phyloP scores from a whole-genome alignment of 2,329 filamentous ascomycete species.

The Orbilia ellipsospora region DNA sequence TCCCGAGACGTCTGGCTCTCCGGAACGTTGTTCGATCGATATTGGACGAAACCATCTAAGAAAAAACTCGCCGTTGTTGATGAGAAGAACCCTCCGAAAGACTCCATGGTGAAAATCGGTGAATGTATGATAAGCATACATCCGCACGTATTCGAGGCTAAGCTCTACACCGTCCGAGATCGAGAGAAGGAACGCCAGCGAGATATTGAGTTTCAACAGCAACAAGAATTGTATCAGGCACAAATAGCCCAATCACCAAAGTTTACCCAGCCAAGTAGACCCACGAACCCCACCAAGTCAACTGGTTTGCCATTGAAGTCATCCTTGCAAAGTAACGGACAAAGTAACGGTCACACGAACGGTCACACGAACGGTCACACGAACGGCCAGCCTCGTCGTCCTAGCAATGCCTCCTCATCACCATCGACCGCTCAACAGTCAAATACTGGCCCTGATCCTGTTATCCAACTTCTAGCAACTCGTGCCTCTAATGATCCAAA shows the following conservation, averaged over 20 bases:
- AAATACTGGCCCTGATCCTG: conserved; percentile 72
- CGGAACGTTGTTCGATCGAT: conserved; percentile 74
- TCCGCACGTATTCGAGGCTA: conserved; percentile 81
- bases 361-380: conserved; percentile 14
- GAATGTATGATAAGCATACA: conserved; percentile 79
- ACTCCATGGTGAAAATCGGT: conserved; percentile 78
- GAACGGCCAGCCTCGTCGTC: background rate
- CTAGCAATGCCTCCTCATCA: conserved; percentile 2
- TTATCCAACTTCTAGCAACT: conserved; percentile 82
- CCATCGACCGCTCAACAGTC: conserved; percentile 50
- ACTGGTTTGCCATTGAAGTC: conserved; percentile 46
- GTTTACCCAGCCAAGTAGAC: conserved; percentile 9
- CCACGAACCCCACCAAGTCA: conserved; percentile 11
- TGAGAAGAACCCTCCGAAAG: conserved; percentile 75
- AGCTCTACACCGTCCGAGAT: conserved; percentile 77
- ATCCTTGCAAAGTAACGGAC: conserved; percentile 18
- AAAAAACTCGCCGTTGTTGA: conserved; percentile 70
- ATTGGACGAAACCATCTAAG: conserved; percentile 79
- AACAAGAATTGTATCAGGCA: conserved; percentile 44
- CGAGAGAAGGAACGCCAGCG: conserved; percentile 60
- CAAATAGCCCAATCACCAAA: conserved; percentile 48
- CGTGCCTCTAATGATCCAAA: conserved; percentile 78
- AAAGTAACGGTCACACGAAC: conserved; percentile 24
- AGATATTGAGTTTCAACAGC: conserved; percentile 64
- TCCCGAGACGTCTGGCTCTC: conserved; percentile 81